phyloP scores from a whole-genome alignment of 2,329 filamentous ascomycete species.

The Botrytis paeoniae region DNA sequence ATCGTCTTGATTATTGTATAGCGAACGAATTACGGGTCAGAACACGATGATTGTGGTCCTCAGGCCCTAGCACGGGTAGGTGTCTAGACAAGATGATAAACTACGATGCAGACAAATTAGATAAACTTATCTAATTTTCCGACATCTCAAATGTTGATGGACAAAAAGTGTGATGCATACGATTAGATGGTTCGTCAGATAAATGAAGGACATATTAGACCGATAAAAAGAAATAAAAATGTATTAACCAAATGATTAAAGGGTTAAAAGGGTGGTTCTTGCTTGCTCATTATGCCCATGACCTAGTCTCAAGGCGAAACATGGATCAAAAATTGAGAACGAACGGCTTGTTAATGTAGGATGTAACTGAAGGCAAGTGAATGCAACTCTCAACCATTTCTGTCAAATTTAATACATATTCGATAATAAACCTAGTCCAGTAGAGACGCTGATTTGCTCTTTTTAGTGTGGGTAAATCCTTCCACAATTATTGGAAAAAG shows the following conservation, averaged over 20 bases:
- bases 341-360: slow-evolving; percentile 16
- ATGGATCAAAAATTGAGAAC: slow-evolving; percentile 4
- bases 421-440: slow-evolving; percentile 5
- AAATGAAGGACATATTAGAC: background rate
- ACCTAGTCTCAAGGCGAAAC: slow-evolving; percentile 15
- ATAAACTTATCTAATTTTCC: slow-evolving; percentile 11
- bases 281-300: slow-evolving; percentile 13
- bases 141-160: background rate
- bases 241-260: background rate
- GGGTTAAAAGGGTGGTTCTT: background rate
- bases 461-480: slow-evolving; percentile 18
- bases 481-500: slow-evolving; percentile 19
- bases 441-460: slow-evolving; percentile 3
- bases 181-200: background rate
- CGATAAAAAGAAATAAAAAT: background rate
- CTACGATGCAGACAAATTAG: slow-evolving; percentile 2
- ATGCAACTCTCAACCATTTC: slow-evolving; percentile 13
- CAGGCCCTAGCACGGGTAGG: background rate
- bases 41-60: background rate
- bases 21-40: slow-evolving; percentile 9
- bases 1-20: slow-evolving; percentile 12
- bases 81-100: background rate
- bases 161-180: background rate
- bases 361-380: slow-evolving; percentile 6
- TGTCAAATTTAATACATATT: slow-evolving; percentile 8